Percentiles rank a stretch among this genome's conserved stretches.
phyloP scores from a whole-genome alignment of 2,329 filamentous ascomycete species.

The Coleophoma crateriformis region DNA sequence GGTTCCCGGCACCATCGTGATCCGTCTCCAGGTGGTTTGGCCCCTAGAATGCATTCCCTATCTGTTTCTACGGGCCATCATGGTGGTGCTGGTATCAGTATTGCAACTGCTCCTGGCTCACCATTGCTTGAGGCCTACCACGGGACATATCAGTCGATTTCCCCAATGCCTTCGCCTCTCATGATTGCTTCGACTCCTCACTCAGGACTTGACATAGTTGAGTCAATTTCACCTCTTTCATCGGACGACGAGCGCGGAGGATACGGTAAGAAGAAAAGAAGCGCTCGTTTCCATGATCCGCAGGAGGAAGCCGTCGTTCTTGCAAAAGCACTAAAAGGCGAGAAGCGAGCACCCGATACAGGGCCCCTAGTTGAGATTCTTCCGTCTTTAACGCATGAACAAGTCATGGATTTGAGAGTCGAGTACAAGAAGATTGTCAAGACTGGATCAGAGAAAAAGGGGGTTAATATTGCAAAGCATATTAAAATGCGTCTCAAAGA shows the following conservation, averaged over 20 bases:
- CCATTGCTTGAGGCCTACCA: conserved; percentile 88
- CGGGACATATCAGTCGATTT: conserved; percentile 90
- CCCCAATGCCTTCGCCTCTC: conserved; percentile 86
- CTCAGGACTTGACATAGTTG: conserved; percentile 38
- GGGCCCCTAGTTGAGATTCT: conserved; percentile 76
- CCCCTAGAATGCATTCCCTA: conserved; percentile 22
- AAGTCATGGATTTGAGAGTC: conserved; percentile 76
- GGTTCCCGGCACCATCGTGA: conserved; percentile 16
- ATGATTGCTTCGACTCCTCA: conserved; percentile 41
- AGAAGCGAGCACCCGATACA: conserved; percentile 57
- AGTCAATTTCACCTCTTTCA: conserved; percentile 45
- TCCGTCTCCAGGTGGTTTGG: conserved; percentile 16
- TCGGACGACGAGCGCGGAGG: conserved; percentile 43
- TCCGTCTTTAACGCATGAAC: conserved; percentile 77
- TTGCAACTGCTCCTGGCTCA: conserved; percentile 63
- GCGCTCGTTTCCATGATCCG: conserved; percentile 79
- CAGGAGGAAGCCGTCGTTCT: conserved; percentile 72
- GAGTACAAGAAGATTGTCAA: conserved; percentile 92
- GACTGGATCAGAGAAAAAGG: conserved; percentile 64
- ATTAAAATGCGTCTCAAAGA: conserved; percentile 73
- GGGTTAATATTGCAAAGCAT: conserved; percentile 82
- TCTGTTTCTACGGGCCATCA: conserved; percentile 23
- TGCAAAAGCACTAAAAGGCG: conserved; percentile 60
- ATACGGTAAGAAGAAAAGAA: conserved; percentile 37
- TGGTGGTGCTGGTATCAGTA: conserved; percentile 27